Percentiles rank a stretch among this genome's conserved stretches.
These are phyloP conservation scores for Lobosporangium transversale DNA, from an alignment of 192 early-diverging fungal genomes.

Conservation along the genomic window DNA sequence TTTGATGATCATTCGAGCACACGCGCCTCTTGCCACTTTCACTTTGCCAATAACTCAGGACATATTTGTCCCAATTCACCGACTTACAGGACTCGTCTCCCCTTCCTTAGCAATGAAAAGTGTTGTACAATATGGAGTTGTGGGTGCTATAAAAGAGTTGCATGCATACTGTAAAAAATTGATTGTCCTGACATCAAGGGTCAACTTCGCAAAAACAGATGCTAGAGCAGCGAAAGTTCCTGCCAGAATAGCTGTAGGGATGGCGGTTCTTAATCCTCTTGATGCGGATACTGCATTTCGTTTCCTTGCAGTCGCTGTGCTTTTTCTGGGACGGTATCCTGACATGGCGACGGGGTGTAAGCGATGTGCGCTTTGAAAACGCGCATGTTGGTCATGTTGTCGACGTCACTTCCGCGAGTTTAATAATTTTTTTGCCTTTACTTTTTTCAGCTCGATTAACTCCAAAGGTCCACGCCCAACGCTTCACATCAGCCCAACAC, in stretches of 20 bases:
- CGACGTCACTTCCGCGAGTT: slow-evolving; percentile 9
- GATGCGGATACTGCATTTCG: slow-evolving; percentile 14
- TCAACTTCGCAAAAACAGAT: slow-evolving; percentile 85
- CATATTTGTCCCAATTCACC: background rate
- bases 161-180: slow-evolving; percentile 42
- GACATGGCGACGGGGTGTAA: slow-evolving; percentile 13
- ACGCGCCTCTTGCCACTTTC: too few relatives aligned
- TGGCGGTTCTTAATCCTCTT: slow-evolving; percentile 32
- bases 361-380: background rate
- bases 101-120: slow-evolving; percentile 38
- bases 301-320: slow-evolving; percentile 24
- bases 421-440: too few relatives aligned
- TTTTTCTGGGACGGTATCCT: slow-evolving; percentile 44
- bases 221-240: slow-evolving; percentile 81
- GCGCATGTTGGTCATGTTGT: background rate
- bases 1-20: too few relatives aligned
- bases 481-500: too few relatives aligned
- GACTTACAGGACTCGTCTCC: slow-evolving; percentile 43
- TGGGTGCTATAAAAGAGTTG: slow-evolving; percentile 35
- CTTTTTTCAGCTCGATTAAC: too few relatives aligned
- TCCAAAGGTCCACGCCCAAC: too few relatives aligned
- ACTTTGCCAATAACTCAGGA: too few relatives aligned
- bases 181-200: slow-evolving; percentile 63
- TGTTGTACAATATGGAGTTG: slow-evolving; percentile 34
- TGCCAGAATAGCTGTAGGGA: slow-evolving; percentile 64